Evolutionary conservation across 108 stramenopile species (phyloP).

Genomic region (Asterionellopsis glacialis): DNA sequence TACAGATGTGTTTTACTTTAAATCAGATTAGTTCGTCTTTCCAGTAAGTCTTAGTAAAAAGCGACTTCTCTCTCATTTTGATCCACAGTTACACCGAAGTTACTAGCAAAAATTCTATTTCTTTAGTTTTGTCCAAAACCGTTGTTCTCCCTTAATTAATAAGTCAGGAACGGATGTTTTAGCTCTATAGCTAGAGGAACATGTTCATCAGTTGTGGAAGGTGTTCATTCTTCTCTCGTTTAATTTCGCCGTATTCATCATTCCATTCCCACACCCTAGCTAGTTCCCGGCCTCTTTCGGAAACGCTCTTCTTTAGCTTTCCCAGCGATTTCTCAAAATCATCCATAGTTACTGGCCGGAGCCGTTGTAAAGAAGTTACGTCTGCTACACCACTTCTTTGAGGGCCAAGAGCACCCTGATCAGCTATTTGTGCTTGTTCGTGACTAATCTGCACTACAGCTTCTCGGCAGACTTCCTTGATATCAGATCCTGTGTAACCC

Average conservation of each 20-base stretch:
- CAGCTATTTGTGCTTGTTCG: constrained; percentile 86
- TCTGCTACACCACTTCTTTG: constrained; percentile 33
- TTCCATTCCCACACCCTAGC: constrained; percentile 95
- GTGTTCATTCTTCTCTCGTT: constrained; percentile 66
- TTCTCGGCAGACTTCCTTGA: constrained; percentile 95
- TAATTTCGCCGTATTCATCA: constrained; percentile 95
- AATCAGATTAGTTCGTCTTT: too few species aligned
- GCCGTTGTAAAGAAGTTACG: constrained; percentile 56
- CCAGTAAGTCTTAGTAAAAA: too few species aligned
- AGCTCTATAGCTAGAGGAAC: constrained; percentile 52
- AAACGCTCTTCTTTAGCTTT: constrained; percentile 91
- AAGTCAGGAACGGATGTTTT: background rate
- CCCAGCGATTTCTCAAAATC: constrained; percentile 88
- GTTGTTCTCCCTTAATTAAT: too few species aligned
- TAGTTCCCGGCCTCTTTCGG: constrained; percentile 91
- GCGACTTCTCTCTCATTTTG: too few species aligned
- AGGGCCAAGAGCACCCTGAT: constrained; percentile 51
- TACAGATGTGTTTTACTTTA: too few species aligned
- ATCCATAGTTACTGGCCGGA: constrained; percentile 84
- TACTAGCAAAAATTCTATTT: too few species aligned
- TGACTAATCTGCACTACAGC: constrained; percentile 95
- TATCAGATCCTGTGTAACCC: constrained; percentile 95
- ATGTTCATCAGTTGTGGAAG: constrained; percentile 85
- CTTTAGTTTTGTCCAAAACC: too few species aligned
- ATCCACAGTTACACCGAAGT: too few species aligned